These are phyloP conservation scores for Daldinia eschscholtzii DNA, from an alignment of 2,329 filamentous ascomycete genomes.

Conservation along the genomic window DNA sequence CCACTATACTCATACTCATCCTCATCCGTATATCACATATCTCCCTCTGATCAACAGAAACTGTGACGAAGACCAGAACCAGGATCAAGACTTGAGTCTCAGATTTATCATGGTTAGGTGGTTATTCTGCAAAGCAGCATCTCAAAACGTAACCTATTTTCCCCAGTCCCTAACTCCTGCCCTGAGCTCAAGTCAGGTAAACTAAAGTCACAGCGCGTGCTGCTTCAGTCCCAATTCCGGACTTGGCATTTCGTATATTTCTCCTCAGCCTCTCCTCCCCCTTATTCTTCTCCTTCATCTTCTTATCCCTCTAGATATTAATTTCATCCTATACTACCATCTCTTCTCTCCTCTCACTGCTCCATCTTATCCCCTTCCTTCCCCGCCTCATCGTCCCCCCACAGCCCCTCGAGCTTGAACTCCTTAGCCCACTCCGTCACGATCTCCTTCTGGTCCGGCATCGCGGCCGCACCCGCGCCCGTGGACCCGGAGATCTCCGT, in stretches of 20 bases:
- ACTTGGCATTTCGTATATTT: not conserved
- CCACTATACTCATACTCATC: not conserved
- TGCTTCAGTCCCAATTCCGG: too few species aligned
- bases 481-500: constrained; percentile 27
- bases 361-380: constrained; percentile 64
- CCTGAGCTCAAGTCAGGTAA: not conserved
- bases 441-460: constrained; percentile 74
- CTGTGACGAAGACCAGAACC: too few species aligned
- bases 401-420: constrained; percentile 94
- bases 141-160: constrained; percentile 2
- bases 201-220: not conserved
- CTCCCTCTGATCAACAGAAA: not conserved
- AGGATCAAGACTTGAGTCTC: too few species aligned
- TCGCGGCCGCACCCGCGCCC: constrained; percentile 20
- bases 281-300: too few species aligned
- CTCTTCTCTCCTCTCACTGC: too few species aligned
- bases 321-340: not conserved
- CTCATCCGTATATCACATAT: not conserved
- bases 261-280: not conserved
- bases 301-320: not conserved
- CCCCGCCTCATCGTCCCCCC: constrained; percentile 72
- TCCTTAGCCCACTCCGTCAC: constrained; percentile 88
- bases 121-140: not conserved
- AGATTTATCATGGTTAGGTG: too few species aligned
- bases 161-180: constrained; percentile 6